Evolutionary conservation across 164 flowering plant species (phyloP).

Genomic region (Aristolochia fimbriata): DNA sequence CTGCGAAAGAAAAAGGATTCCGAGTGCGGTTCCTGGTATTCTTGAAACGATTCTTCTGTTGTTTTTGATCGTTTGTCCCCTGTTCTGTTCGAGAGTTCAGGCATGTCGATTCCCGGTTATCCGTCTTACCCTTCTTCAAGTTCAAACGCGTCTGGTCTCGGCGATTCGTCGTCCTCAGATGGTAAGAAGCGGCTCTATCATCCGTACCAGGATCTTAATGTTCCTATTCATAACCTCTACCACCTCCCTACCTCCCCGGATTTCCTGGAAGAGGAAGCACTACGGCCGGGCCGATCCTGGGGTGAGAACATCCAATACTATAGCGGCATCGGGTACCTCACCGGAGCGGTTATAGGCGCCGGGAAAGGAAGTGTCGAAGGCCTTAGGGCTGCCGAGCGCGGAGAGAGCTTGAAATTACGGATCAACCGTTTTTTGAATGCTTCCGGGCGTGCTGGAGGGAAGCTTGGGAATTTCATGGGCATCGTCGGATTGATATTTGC

Average conservation of each 20-base stretch:
- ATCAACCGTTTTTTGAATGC: constrained; percentile 42
- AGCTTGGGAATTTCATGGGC: constrained; percentile 41
- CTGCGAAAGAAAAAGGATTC: no score
- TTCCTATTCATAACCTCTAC: constrained; percentile 37
- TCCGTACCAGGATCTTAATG: constrained; percentile 43
- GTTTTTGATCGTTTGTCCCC: no score
- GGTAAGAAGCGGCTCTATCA: constrained; percentile 23
- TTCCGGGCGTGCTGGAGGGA: constrained; percentile 35
- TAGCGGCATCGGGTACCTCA: constrained; percentile 41
- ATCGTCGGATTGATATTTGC: constrained; percentile 46
- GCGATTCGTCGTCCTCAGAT: no score
- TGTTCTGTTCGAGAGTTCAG: no score
- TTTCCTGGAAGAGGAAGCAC: constrained; percentile 43
- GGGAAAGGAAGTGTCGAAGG: constrained; percentile 35
- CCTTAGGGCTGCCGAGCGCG: constrained; percentile 33
- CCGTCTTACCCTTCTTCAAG: no score
- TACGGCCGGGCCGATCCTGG: constrained; percentile 46
- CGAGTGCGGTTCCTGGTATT: no score
- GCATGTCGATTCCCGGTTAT: no score
- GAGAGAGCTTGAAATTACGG: constrained; percentile 45
- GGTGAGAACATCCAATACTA: constrained; percentile 43
- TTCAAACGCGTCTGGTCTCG: no score
- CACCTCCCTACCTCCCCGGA: constrained; percentile 56
- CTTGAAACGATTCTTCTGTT: no score
- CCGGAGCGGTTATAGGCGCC: constrained; percentile 39